phyloP scores from a whole-genome alignment of 352 stramenopile genomes.

The Nothophytophthora sp. region DNA sequence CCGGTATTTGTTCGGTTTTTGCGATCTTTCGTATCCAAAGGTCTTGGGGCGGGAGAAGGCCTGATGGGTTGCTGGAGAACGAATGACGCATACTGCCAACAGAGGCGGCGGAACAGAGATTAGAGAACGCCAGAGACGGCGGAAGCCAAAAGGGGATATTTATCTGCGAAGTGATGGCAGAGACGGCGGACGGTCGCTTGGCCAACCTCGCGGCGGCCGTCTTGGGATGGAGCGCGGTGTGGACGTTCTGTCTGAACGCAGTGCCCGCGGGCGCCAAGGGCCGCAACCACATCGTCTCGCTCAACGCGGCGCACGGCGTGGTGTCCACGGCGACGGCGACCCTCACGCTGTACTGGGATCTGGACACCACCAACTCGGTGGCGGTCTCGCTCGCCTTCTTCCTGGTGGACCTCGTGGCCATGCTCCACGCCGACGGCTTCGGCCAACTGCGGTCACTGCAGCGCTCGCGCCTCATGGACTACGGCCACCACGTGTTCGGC shows the following conservation, averaged over 20 bases:
- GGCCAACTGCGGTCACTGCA: constrained; percentile 34
- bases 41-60: too few relatives aligned
- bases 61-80: too few relatives aligned
- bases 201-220: constrained; percentile 30
- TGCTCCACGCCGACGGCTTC: constrained; percentile 55
- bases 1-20: too few relatives aligned
- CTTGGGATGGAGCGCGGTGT: constrained; percentile 48
- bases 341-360: constrained; percentile 37
- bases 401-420: constrained; percentile 66
- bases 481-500: constrained; percentile 66
- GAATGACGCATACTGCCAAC: too few relatives aligned
- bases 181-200: constrained; percentile 31
- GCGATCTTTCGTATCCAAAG: too few relatives aligned
- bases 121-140: too few relatives aligned
- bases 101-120: too few relatives aligned
- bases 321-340: constrained; percentile 55
- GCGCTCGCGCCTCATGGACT: constrained; percentile 67
- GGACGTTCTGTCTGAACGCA: constrained; percentile 45
- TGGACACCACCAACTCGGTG: constrained; percentile 61
- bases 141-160: too few relatives aligned
- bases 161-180: too few relatives aligned
- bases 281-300: constrained; percentile 67
- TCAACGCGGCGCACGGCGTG: constrained; percentile 69
- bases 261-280: constrained; percentile 40
- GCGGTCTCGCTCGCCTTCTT: constrained; percentile 69